Conservation (phyloP, 768 basidiomycete species). For the Glaciozyma antarctica region DNA sequence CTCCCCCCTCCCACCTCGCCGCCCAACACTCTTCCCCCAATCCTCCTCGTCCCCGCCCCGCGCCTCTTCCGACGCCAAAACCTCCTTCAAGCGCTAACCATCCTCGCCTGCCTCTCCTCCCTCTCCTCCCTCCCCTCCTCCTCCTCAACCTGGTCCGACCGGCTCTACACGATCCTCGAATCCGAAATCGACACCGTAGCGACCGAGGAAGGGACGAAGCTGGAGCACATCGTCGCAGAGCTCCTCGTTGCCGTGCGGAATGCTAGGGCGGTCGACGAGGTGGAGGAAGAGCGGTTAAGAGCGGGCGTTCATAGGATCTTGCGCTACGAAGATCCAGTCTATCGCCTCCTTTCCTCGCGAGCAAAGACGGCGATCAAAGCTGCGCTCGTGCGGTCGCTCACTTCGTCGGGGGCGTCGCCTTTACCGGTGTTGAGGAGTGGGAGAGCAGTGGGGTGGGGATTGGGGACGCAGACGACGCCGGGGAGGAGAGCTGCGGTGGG, state of each 20-base stretch:
- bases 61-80: constrained; percentile 19
- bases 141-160: neutral
- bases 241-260: neutral
- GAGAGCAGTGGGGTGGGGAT: too few species aligned
- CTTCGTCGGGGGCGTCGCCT: too few species aligned
- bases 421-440: too few species aligned
- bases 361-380: too few species aligned
- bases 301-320: constrained; percentile 3
- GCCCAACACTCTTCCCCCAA: constrained; percentile 9
- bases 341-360: neutral
- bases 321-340: constrained; percentile 19
- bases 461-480: too few species aligned
- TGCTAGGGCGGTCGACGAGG: neutral
- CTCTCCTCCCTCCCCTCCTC: neutral
- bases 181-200: neutral
- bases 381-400: too few species aligned
- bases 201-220: neutral
- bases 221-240: constrained; percentile 19
- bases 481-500: too few species aligned
- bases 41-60: constrained; percentile 5
- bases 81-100: constrained; percentile 20
- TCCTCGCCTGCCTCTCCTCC: constrained; percentile 20
- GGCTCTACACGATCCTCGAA: constrained; percentile 9
- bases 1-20: neutral
- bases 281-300: neutral